Evolutionary conservation across 768 basidiomycete genomes (phyloP), one percentile per base, ranked within the genome.

Genomic region (Trametes cinnabarina): DNA sequence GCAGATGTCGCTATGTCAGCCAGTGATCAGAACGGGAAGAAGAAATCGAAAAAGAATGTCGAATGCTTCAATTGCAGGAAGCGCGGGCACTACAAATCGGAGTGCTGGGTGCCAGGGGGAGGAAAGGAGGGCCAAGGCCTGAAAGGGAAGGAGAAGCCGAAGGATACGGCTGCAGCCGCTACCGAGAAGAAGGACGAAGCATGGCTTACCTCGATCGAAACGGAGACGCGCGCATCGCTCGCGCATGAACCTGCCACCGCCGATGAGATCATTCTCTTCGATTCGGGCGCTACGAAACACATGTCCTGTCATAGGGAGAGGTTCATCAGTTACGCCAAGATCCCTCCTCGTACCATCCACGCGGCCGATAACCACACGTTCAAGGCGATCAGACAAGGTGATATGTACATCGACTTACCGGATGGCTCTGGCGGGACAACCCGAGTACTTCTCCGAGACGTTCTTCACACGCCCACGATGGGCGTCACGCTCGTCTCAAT

Each of bases 71-170:
- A 72, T 47, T 75, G 73, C 58, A 62, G 52, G 55, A 66, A 57
- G 61, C 42, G 26, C 30, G 66, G 72, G 1, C 73, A 76, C 35
- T 28, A 42, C 3, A 63, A 64, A 9, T 52, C 54, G n/a, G 47
- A 71, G 15, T 76, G 74, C 52, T 76, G 61, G 54, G 63, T 63
- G 11, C 55, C 67, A 46, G 74, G 73, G 14, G 71, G 75, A 26
- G 72, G 74, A 40, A 69, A 71, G 58, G 71, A 72, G 40, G 73
- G 74, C 7, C 73, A 75, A 66, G 62, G 70, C 4, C 72, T 65
- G 0, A 60, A 68, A 10, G 66, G 68, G 65, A 64, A 66, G 57
- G 48, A n/a, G 20, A 32, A 32, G 30, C 30, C 30, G 7, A 32
- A 32, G 30, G 7, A 32, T 6, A 32, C 7, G 6, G 30, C 30